Evolutionary conservation across 257 asterid species (phyloP).

Genomic region (Penstemon newberryi): DNA sequence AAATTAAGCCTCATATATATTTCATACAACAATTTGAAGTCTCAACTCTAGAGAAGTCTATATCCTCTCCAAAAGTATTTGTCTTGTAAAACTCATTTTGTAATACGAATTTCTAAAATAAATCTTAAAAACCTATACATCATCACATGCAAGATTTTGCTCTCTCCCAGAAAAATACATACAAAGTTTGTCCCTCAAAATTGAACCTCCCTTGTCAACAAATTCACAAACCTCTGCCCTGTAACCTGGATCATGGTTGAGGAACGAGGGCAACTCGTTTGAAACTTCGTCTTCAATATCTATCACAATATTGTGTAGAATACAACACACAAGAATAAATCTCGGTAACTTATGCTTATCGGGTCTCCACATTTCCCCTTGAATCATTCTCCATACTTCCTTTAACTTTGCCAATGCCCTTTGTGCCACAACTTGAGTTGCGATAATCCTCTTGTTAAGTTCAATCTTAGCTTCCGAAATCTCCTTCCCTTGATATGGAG

Average conservation of each 20-base stretch:
- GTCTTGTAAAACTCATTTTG: no score
- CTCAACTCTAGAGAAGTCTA: no score
- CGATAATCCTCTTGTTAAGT: constrained; percentile 53
- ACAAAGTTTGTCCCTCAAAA: constrained; percentile 52
- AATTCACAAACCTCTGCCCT: constrained; percentile 49
- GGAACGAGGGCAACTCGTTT: constrained; percentile 37
- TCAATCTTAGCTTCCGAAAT: constrained; percentile 41
- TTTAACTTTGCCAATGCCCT: constrained; percentile 68
- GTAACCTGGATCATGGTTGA: constrained; percentile 63
- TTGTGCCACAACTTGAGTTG: constrained; percentile 50
- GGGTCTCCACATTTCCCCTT: constrained; percentile 85
- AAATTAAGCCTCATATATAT: no score
- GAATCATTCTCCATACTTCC: constrained; percentile 77
- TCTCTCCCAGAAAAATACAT: constrained; percentile 43
- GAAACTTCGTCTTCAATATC: constrained; percentile 68
- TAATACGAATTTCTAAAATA: no score
- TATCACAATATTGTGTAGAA: constrained; percentile 78
- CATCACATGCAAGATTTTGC: constrained; percentile 25
- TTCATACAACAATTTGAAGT: no score
- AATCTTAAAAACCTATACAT: no score
- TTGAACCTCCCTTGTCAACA: constrained; percentile 45
- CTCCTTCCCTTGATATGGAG: constrained; percentile 62
- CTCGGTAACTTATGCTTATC: constrained; percentile 88
- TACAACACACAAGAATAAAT: constrained; percentile 78
- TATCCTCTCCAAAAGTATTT: no score